Evolutionary conservation across 495 filamentous ascomycete genomes (phyloP).

Genomic region (Chaetomium cochliodes): DNA sequence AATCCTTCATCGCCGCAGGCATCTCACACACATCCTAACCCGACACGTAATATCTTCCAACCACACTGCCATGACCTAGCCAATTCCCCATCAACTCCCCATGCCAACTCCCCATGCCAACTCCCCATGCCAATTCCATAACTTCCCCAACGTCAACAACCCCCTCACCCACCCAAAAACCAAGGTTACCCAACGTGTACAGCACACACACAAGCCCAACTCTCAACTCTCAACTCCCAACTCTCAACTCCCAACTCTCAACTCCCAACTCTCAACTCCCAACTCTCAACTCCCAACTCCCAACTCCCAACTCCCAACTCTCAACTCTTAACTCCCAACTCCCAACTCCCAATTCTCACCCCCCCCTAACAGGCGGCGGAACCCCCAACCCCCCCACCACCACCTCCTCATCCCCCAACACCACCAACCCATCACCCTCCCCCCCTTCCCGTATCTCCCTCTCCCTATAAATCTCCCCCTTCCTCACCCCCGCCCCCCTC

Average conservation of each 20-base stretch:
- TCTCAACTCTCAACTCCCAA: no score
- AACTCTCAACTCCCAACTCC: no score
- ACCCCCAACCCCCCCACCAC: not conserved
- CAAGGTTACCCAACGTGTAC: not conserved
- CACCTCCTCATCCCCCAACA: constrained; percentile 7
- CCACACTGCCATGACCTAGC: no score
- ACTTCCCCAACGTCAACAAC: not conserved
- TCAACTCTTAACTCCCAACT: no score
- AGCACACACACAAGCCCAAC: not conserved
- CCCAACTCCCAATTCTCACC: no score
- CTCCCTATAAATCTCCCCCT: constrained; percentile 50
- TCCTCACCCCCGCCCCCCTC: constrained; percentile 43
- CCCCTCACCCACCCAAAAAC: not conserved
- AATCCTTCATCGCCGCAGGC: not conserved
- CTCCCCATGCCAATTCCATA: no score
- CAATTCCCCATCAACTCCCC: no score
- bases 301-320: no score
- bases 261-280: no score
- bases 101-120: no score
- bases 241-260: no score
- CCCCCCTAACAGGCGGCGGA: not conserved
- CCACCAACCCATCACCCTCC: constrained; percentile 26
- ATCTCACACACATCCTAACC: not conserved
- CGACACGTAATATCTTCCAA: no score
- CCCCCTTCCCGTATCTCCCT: constrained; percentile 43